Evolutionary conservation across 129 eudicot genomes (phyloP).

Genomic region (Solidago caesia): DNA sequence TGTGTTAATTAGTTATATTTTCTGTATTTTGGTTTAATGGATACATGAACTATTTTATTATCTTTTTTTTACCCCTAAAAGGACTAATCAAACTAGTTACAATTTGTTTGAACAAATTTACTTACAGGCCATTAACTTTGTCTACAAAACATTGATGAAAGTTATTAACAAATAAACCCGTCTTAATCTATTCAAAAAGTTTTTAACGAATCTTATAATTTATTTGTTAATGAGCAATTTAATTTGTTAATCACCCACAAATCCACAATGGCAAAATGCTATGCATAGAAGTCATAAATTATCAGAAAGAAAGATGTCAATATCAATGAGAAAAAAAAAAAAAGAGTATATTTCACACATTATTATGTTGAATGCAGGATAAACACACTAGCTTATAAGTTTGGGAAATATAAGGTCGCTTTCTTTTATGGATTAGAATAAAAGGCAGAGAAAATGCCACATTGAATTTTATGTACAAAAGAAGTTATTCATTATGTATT

Average conservation of each 20-base stretch:
- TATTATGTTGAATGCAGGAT: conserved; percentile 13
- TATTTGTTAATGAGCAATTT: no score
- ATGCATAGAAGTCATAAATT: not conserved
- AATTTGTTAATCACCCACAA: no score
- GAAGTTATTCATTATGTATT: conserved; percentile 20
- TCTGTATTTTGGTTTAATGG: no score
- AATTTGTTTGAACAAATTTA: no score
- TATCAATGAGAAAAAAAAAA: not conserved
- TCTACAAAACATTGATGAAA: not conserved
- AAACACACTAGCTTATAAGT: conserved; percentile 20
- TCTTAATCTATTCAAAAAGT: not conserved
- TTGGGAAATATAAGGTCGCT: conserved; percentile 24
- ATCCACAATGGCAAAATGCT: no score
- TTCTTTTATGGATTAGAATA: conserved; percentile 23
- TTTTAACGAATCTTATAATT: not conserved
- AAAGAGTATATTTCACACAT: not conserved
- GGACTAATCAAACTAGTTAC: no score
- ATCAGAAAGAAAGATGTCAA: conserved; percentile 1
- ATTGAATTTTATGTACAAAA: conserved; percentile 15
- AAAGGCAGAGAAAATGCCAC: conserved; percentile 16
- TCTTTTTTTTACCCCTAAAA: no score
- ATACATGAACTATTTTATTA: no score
- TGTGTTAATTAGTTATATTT: no score
- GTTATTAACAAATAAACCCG: not conserved
- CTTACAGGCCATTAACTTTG: no score